Evolutionary conservation across 2,329 filamentous ascomycete genomes (phyloP), one percentile per base, ranked within the genome.

Genomic region (Hymenoscyphus scutula): DNA sequence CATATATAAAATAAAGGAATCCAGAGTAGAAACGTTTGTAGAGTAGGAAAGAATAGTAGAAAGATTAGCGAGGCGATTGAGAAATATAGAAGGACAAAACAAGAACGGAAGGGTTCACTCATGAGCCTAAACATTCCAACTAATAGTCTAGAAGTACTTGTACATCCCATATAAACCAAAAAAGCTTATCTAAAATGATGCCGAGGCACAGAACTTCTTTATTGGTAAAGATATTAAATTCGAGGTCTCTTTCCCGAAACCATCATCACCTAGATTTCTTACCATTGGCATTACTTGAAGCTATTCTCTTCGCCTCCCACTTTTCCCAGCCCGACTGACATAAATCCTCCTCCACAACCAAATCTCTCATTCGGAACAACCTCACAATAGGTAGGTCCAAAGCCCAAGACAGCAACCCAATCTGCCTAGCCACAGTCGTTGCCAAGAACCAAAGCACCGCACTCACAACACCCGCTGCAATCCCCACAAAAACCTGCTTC

Each of bases 281-380:
- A 4, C 64, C 67, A 38, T 67, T 68, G 3, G 59, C 38, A 15
- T 58, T 77, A 66, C 74, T 78, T 32, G 70, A 70, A 62, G 73
- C 71, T 59, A 69, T 64, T 17, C 69, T 73, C 29, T 75, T 76
- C 45, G 70, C 71, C 68, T 94, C 88, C 92, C 93, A 98, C 74
- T 90, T 89, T 77, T 93, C 91, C 94, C 94, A 99, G 1, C 95
- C 95, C 51, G 92, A 89, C 78, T 97, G 92, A 37, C 89, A 89
- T 69, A 97, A 77, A 76, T 98, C 94, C 77, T 98, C 94, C 74
- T 89, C 89, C 6, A 96, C 82, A 13, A 96, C 86, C 65, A 99
- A 78, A 76, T 99, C 95, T 64, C 95, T 82, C 56, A 96, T 79
- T 63, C 94, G 83, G 56, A 95, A 78, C 67, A 86, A 82, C 71